Conservation (phyloP, 305 asterid species). For the Caryopteris hybrid region DNA sequence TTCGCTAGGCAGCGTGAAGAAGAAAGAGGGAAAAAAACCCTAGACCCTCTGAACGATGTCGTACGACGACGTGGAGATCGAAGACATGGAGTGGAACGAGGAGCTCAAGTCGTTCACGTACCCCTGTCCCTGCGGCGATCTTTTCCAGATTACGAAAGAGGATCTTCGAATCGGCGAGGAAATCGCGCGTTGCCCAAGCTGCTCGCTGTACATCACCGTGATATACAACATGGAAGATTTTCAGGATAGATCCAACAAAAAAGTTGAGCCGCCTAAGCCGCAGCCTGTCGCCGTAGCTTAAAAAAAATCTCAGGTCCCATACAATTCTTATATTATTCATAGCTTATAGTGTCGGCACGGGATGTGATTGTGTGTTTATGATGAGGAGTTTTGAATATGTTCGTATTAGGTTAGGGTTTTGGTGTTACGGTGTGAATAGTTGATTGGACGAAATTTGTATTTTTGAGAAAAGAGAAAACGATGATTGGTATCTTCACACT, state of each 20-base stretch:
- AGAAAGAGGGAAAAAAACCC: slow-evolving; percentile 7
- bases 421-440: background rate
- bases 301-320: slow-evolving; percentile 17
- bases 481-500: no score
- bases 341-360: background rate
- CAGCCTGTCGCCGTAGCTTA: slow-evolving; percentile 79
- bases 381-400: background rate
- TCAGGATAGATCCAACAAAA: slow-evolving; percentile 41
- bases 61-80: slow-evolving; percentile 89
- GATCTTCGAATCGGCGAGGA: slow-evolving; percentile 83
- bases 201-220: slow-evolving; percentile 81
- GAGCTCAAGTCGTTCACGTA: slow-evolving; percentile 72
- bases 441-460: background rate
- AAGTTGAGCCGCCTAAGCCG: slow-evolving; percentile 42
- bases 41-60: slow-evolving; percentile 17
- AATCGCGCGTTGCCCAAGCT: slow-evolving; percentile 86
- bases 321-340: background rate
- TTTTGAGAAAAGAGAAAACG: background rate
- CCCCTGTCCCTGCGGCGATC: slow-evolving; percentile 96
- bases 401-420: slow-evolving; percentile 2
- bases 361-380: background rate
- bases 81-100: slow-evolving; percentile 85
- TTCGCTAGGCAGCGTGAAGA: no score
- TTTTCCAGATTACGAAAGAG: slow-evolving; percentile 79
- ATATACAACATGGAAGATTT: slow-evolving; percentile 80